Base-by-base conservation (phyloP, 495 filamentous ascomycete genomes). In the Platismatia glauca region DNA sequence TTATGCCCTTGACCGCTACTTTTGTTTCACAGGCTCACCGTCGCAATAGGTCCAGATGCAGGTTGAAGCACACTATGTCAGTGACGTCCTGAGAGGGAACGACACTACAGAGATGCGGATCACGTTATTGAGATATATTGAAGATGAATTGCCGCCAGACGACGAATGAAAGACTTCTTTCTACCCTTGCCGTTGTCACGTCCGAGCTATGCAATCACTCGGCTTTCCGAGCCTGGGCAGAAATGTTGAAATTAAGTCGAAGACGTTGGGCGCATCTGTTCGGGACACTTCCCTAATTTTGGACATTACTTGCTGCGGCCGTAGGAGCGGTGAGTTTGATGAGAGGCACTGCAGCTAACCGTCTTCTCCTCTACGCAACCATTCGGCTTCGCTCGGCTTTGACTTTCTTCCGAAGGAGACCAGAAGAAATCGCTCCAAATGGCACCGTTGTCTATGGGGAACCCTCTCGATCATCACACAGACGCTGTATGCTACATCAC, bases 21-120 rank as follows among this genome's bases (percentile, higher is more conserved):
- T 12, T 27, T 53, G 41, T 38, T 43, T 5, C 24, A 2, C 44
- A 55, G 35, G 52, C 37, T 60, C 37, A 35, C 39, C 53, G 7
- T 43, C 35, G 27, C 43, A 16, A 39, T 52, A 90, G 87, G 87
- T 98, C 39, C 94, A 97, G 81, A 95, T 97, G 91, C 94, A 98
- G 78, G 89, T 97, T 27, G 94, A 98, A 72, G 91, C 90, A 38
- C 91, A 96, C 70, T 98, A 97, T 73, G 87, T 96, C 70, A 97
- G 91, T 75, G 94, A 98, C 72, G 83, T 96, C 61, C 77, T 98
- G 50, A 86, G 91, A 52, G 94, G 94, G 1, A 91, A 97, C 68
- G 94, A 98, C 72, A 90, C 88, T 24, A 97, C 94, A 2, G 94
- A 98, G 81, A 96, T 98, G 90, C 82, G 94, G 70, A 86, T 98